phyloP scores from a whole-genome alignment of 1,284 basidiomycete species.

The Tylopilus orsonianus region DNA sequence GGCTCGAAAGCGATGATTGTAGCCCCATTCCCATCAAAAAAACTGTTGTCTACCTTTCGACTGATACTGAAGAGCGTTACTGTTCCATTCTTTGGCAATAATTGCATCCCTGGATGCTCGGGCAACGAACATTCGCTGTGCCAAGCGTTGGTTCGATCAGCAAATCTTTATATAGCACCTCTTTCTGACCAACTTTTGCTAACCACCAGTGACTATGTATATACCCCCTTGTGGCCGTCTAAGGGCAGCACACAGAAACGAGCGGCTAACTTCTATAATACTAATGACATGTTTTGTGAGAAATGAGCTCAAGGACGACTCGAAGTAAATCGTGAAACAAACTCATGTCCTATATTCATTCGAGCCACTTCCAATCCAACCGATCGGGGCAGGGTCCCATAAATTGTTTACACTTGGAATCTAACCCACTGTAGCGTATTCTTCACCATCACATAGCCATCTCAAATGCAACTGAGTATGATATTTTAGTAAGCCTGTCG shows the following conservation, averaged over 20 bases:
- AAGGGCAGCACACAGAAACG: background rate
- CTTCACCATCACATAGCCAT: too few species aligned
- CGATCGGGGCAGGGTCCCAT: too few species aligned
- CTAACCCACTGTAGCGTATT: too few species aligned
- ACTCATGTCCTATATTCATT: too few species aligned
- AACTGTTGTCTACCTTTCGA: background rate
- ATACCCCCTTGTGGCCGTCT: background rate
- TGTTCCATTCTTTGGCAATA: background rate
- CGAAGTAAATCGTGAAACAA: too few species aligned
- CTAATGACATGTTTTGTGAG: slow-evolving; percentile 1
- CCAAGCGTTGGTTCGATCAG: too few species aligned
- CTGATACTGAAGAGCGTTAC: background rate
- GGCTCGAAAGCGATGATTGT: slow-evolving; percentile 17
- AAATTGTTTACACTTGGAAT: too few species aligned
- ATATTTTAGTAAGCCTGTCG: too few species aligned
- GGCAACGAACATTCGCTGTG: background rate
- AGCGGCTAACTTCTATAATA: slow-evolving; percentile 6
- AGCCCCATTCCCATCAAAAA: background rate
- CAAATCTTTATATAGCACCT: background rate
- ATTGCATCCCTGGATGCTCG: background rate
- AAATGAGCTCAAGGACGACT: too few species aligned
- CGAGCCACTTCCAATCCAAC: too few species aligned
- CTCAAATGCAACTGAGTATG: too few species aligned
- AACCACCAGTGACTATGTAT: background rate
- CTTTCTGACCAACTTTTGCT: background rate